Percentiles rank a stretch among this genome's conserved stretches.
These are phyloP conservation scores for Fonsecaea multimorphosa DNA, from an alignment of 2,329 filamentous ascomycete species.

Conservation along the genomic window DNA sequence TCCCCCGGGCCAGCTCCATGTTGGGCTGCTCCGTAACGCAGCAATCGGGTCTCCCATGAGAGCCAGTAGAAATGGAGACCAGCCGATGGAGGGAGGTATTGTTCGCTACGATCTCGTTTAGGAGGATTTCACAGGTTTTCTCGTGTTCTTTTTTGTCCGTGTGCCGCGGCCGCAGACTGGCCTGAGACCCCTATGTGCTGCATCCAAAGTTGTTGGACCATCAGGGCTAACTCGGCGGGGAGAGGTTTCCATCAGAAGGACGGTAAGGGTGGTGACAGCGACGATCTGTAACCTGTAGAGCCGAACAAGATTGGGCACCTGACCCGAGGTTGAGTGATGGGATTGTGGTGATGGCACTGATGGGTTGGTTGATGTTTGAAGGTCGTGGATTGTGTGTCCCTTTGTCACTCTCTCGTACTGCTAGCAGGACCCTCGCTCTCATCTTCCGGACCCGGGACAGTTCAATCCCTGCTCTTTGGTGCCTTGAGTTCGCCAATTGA, in stretches of 20 bases:
- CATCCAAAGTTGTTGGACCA: not conserved
- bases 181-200: conserved; percentile 1
- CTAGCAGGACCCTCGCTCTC: not conserved
- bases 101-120: conserved; percentile 2
- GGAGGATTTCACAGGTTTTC: conserved; percentile 6
- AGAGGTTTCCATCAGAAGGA: not conserved
- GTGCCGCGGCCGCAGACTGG: not conserved
- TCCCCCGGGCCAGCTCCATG: conserved; percentile 5
- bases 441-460: conserved; percentile 9
- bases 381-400: conserved; percentile 4
- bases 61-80: not conserved
- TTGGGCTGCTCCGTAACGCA: conserved; percentile 10
- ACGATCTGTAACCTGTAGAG: conserved; percentile 10
- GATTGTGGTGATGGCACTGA: not conserved
- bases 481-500: not conserved
- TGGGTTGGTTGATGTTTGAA: conserved; percentile 4
- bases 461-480: conserved; percentile 2
- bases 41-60: not conserved
- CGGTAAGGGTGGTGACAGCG: conserved; percentile 6
- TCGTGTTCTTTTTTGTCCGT: not conserved
- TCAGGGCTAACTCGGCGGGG: not conserved
- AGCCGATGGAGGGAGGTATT: conserved; percentile 6
- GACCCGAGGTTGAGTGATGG: not conserved
- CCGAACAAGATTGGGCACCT: conserved; percentile 3
- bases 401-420: conserved; percentile 7